Evolutionary conservation across 2,329 filamentous ascomycete genomes (phyloP), one percentile per base, ranked within the genome.

Genomic region (Neurospora sp.): DNA sequence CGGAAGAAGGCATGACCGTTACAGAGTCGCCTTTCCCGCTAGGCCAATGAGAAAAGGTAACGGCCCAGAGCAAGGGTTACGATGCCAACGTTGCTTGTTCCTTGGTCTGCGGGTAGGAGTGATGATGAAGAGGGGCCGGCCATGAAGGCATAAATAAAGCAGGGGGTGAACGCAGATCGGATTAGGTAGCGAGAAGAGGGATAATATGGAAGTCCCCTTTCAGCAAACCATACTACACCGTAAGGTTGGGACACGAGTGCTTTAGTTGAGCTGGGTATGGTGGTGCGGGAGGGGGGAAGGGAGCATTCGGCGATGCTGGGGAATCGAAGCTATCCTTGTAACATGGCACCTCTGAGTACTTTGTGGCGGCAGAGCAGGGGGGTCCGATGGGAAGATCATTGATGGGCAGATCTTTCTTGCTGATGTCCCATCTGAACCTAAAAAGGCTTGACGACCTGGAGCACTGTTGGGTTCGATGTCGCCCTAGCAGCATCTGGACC

Each of bases 1-100:
- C 82, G 82, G 82, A 81, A 81, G 80, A 83, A 82, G 81, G 82
- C 83, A 84, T 85, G 82, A 81, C 82, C 80, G 82, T 83, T 82
- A 82, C 81, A 77, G 78, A 81, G 78, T 74, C 78, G 79, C 76
- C 74, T 76, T 77, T 75, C 70, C 72, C 70, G 72, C 74, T 72
- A 73, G 74, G 72, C 83, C 82, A 84, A 84, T 76, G 67, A 70
- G 66, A 67, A 69, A 67, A 62, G 58, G 58, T 52, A 68, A 71
- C 68, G 42, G 38, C 66, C 38, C 52, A 67, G 67, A 68, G 67
- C 68, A 69, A 69, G 67, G 70, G 70, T 70, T 71, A 70, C 58
- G 71, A 71, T 69, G 70, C 71, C 73, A 72, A 70, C 68, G 58
- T 70, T 72, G 69, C 68, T 72, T 70, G 71, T 19, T 73, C 66